Evolutionary conservation across 495 filamentous ascomycete genomes (phyloP).

Genomic region (Aspergillus heteromorphus): DNA sequence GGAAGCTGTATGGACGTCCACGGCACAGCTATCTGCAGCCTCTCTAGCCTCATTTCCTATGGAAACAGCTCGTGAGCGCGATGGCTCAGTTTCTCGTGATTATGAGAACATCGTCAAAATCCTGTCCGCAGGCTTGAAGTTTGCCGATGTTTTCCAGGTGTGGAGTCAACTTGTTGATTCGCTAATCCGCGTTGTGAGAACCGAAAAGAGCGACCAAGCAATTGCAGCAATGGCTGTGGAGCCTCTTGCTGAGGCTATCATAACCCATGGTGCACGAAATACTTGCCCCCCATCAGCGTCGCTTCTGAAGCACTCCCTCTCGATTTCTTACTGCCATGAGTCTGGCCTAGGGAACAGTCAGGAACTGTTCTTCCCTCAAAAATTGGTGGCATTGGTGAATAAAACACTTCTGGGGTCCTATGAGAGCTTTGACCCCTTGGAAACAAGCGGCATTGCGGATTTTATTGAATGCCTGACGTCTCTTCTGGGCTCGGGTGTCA

Average conservation of each 20-base stretch:
- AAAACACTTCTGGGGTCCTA: constrained; percentile 29
- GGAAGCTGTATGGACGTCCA: constrained; percentile 31
- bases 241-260: constrained; percentile 55
- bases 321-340: constrained; percentile 27
- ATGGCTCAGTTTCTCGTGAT: constrained; percentile 46
- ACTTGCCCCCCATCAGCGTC: constrained; percentile 27
- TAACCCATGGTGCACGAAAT: constrained; percentile 13
- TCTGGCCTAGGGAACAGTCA: neutral
- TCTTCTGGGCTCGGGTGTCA: constrained; percentile 30
- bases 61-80: constrained; percentile 39
- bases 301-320: constrained; percentile 30
- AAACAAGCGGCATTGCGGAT: constrained; percentile 21
- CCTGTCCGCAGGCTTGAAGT: constrained; percentile 56
- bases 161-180: constrained; percentile 60
- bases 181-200: constrained; percentile 51
- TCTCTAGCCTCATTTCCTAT: constrained; percentile 34
- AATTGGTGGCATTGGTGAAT: constrained; percentile 22
- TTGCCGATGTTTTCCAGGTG: constrained; percentile 33
- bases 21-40: constrained; percentile 28
- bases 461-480: constrained; percentile 40
- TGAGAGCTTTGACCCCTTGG: constrained; percentile 18
- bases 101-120: constrained; percentile 67
- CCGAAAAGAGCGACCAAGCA: constrained; percentile 61
- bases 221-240: constrained; percentile 60
- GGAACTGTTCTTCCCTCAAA: constrained; percentile 20